These are phyloP conservation scores for Lactarius psammicola DNA, from an alignment of 768 basidiomycete genomes.

Conservation along the genomic window DNA sequence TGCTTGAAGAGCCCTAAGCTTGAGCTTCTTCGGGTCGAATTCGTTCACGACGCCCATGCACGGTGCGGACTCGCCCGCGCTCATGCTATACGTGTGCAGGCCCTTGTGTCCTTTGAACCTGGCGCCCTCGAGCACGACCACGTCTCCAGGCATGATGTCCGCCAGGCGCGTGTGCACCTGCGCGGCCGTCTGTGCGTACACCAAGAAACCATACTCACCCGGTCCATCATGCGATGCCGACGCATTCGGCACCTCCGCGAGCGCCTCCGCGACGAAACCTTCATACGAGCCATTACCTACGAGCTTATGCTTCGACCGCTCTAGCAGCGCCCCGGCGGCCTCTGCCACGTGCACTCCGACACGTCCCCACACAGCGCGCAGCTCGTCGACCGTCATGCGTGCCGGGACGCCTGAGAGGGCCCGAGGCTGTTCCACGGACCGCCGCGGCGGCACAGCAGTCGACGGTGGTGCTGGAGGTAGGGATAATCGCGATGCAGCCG, in stretches of 20 bases:
- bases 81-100: slow-evolving; percentile 67
- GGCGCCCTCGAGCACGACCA: slow-evolving; percentile 72
- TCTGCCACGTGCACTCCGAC: slow-evolving; percentile 76
- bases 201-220: slow-evolving; percentile 65
- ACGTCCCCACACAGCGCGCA: slow-evolving; percentile 67
- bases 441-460: background rate
- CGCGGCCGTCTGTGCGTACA: slow-evolving; percentile 67
- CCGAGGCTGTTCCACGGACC: slow-evolving; percentile 9
- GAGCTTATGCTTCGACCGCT: slow-evolving; percentile 72
- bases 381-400: slow-evolving; percentile 56
- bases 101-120: slow-evolving; percentile 80
- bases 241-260: slow-evolving; percentile 66
- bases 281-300: slow-evolving; percentile 83
- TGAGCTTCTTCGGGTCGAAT: slow-evolving; percentile 83
- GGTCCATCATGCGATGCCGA: slow-evolving; percentile 38
- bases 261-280: slow-evolving; percentile 70
- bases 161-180: slow-evolving; percentile 70
- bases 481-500: slow-evolving; percentile 31
- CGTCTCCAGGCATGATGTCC: slow-evolving; percentile 85
- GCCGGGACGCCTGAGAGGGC: slow-evolving; percentile 33
- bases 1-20: slow-evolving; percentile 82
- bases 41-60: slow-evolving; percentile 76
- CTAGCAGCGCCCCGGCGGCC: slow-evolving; percentile 61
- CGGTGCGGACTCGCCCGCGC: slow-evolving; percentile 52
- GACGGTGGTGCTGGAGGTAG: slow-evolving; percentile 31